Evolutionary conservation across 73 alveolate genomes (phyloP).

Genomic region (Stentor roeselii): DNA sequence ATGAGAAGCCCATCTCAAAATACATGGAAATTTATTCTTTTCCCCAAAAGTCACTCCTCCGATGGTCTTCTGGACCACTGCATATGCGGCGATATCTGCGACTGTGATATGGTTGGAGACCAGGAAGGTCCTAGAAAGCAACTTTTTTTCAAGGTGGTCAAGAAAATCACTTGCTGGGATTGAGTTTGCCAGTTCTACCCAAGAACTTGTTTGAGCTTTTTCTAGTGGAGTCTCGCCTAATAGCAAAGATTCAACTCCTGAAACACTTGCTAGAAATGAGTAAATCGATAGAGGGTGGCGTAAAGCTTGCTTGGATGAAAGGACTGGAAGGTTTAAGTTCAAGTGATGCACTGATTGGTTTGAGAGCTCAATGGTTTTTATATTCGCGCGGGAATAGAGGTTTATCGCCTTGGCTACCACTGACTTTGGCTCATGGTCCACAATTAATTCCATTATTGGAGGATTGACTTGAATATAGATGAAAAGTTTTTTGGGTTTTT

Average conservation of each 20-base stretch:
- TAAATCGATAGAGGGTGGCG: not conserved
- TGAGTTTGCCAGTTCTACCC: slow-evolving; percentile 1
- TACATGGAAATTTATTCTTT: not conserved
- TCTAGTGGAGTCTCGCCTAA: not conserved
- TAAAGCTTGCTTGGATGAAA: not conserved
- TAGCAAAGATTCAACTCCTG: not conserved
- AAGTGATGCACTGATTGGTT: not conserved
- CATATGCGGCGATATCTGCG: slow-evolving; percentile 29
- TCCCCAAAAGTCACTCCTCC: slow-evolving; percentile 3
- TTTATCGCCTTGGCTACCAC: slow-evolving; percentile 2
- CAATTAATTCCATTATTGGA: slow-evolving; percentile 8
- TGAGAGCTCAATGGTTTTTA: not conserved
- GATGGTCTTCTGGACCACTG: not conserved
- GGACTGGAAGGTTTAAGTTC: not conserved
- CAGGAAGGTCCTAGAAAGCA: slow-evolving; percentile 7
- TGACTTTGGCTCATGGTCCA: slow-evolving; percentile 7
- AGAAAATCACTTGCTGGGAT: not conserved
- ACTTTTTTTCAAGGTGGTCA: not conserved
- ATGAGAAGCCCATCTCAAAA: slow-evolving; percentile 33
- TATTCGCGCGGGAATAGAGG: not conserved
- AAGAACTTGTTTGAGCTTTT: slow-evolving; percentile 17
- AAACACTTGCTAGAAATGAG: not conserved
- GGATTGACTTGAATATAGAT: too few species aligned
- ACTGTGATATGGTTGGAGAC: slow-evolving; percentile 29
- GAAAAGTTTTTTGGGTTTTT: too few species aligned